Conservation (phyloP, 148 eudicot species). For the Chenopodium suecicum region DNA sequence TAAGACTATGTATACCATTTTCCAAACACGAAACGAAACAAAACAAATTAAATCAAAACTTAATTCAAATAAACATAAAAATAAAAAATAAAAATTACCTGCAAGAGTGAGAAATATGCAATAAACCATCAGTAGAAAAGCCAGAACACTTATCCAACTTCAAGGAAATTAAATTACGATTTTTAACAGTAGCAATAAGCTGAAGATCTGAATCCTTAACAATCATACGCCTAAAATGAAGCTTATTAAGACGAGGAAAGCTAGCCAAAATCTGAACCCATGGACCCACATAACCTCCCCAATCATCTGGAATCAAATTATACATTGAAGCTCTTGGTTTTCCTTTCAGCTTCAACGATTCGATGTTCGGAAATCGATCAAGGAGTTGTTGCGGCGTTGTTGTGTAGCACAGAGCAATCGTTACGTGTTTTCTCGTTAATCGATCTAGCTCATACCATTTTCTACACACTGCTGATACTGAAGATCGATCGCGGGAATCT, state of each 20-base stretch:
- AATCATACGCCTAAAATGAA: constrained; percentile 92
- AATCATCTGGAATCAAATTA: constrained; percentile 83
- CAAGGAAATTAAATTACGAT: constrained; percentile 35
- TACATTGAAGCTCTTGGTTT: constrained; percentile 98
- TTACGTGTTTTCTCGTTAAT: constrained; percentile 58
- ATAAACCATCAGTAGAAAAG: constrained; percentile 75
- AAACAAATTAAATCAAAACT: neutral
- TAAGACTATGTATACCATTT: too few species aligned
- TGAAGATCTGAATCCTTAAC: constrained; percentile 72
- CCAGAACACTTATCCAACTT: constrained; percentile 93
- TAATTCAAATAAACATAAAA: neutral
- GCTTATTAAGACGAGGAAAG: constrained; percentile 44
- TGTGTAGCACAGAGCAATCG: constrained; percentile 79
- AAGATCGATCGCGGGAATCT: constrained; percentile 62
- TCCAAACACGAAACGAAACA: neutral
- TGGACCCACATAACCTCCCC: constrained; percentile 90
- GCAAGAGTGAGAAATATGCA: constrained; percentile 59
- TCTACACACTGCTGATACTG: constrained; percentile 61
- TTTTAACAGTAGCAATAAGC: constrained; percentile 47
- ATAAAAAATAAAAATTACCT: constrained; percentile 32
- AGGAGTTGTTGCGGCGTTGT: constrained; percentile 58
- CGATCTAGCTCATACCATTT: constrained; percentile 70
- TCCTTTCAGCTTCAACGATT: constrained; percentile 77
- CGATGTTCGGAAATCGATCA: constrained; percentile 63
- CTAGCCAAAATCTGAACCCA: constrained; percentile 47